Percentiles rank a stretch among this genome's conserved stretches.
Conservation (phyloP, 1,284 basidiomycete species). For the Tylopilus sp. region DNA sequence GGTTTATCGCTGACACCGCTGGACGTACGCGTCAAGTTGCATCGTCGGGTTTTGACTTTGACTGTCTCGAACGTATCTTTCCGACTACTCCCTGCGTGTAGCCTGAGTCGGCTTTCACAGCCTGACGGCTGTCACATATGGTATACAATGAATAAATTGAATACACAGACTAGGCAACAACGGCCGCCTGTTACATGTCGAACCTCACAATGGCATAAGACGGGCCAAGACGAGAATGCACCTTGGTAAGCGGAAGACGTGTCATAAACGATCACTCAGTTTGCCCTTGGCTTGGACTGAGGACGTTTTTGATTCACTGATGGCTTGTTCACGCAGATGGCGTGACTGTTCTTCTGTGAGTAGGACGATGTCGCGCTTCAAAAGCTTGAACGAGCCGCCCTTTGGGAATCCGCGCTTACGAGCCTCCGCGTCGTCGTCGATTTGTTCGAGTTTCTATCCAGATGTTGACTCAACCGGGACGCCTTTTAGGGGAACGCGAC, state of each 20-base stretch:
- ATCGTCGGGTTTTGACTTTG: conserved; percentile 18
- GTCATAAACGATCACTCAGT: neutral
- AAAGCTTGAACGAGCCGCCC: conserved; percentile 55
- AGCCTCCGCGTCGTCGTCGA: conserved; percentile 52
- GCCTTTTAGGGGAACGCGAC: conserved; percentile 25
- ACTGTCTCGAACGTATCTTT: neutral
- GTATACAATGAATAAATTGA: neutral
- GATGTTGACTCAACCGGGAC: neutral
- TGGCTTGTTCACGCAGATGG: conserved; percentile 4
- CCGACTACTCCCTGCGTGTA: neutral
- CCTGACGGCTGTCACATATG: neutral
- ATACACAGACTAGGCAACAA: neutral
- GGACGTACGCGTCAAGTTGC: conserved; percentile 23
- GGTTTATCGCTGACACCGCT: conserved; percentile 33
- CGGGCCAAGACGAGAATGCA: neutral
- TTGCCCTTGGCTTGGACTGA: conserved; percentile 3
- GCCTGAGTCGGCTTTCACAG: neutral
- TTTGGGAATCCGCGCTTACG: conserved; percentile 60
- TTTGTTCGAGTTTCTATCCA: conserved; percentile 44
- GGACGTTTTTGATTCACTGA: neutral
- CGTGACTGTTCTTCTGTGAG: conserved; percentile 43
- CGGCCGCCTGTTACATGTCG: neutral
- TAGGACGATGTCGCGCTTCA: conserved; percentile 61
- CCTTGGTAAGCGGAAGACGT: too few relatives aligned
- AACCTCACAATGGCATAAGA: neutral